Base-by-base conservation (phyloP, 1,284 basidiomycete genomes). In the Megacollybia platyphylla region DNA sequence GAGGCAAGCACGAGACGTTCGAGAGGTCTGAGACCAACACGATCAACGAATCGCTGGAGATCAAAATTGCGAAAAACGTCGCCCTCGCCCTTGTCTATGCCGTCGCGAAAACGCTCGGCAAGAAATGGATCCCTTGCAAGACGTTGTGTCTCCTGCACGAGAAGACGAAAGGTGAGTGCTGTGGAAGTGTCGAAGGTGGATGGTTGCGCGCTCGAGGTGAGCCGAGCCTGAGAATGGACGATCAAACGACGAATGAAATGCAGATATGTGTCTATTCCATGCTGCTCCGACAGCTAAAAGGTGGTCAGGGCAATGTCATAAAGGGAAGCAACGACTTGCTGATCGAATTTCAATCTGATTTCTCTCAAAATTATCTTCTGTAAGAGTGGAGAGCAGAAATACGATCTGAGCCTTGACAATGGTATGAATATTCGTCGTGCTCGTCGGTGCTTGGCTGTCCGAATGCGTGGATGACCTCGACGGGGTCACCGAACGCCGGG, bases 181-280 rank as follows among this genome's bases (percentile, higher is more conserved):
- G 75, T 74, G 17, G 81, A 82, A 26, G 77, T 63, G 55, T 87
- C 84, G 49, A 80, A 78, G 0, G 76, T 64, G 32, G 76, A 63
- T 9, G 80, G 69, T 6, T 73, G 63, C 39, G 72, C 64, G 26
- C 71, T 61, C 27, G 76, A 66, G 9, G 72, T 57, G 37, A 85
- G 71, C 48, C 84, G 71, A 41, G 74, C 65, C 61, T 84, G 80
- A n/a, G 82, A 84, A 48, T 89, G 84, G 38, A 84, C 77, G 54
- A 93, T 87, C 59, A 94, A 82, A 48, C 92, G 84, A 49, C 91
- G 85, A 51, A 97, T 87, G 66, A 93, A 93, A 64, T 96, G 90
- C 48, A 91, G 76, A 65, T 96, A 94, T 49, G 90, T 93, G 61
- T 94, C 92, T 55, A 89, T 74, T 44, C 90, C 89, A 73, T 96